Conservation (phyloP, 2,329 filamentous ascomycete species). For the Orbilia oligospora region DNA sequence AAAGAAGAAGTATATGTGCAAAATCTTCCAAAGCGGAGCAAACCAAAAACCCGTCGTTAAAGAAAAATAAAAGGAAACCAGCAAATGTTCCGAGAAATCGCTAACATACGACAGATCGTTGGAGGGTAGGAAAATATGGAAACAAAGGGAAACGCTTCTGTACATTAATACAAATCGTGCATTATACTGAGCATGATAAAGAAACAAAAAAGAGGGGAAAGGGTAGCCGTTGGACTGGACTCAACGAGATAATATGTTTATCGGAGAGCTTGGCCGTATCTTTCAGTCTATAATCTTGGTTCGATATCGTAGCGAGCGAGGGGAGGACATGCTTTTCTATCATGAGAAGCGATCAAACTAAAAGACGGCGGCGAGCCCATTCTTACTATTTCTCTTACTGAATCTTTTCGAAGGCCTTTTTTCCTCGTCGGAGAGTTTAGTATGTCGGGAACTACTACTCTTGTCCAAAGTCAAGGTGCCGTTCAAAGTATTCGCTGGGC, state of each 20-base stretch:
- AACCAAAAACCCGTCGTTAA: constrained; percentile 7
- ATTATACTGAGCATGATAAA: constrained; percentile 4
- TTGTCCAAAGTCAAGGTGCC: constrained; percentile 71
- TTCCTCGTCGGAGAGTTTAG: constrained; percentile 69
- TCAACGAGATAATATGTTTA: constrained; percentile 6
- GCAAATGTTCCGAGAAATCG: constrained; percentile 43
- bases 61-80: constrained; percentile 20
- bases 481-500: constrained; percentile 80
- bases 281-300: constrained; percentile 4
- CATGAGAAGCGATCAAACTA: constrained; percentile 66
- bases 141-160: constrained; percentile 53
- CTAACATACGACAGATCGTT: constrained; percentile 48
- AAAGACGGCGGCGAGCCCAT: constrained; percentile 90
- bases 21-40: not conserved
- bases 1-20: constrained; percentile 20
- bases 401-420: constrained; percentile 74
- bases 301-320: not conserved
- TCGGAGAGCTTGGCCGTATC: not conserved
- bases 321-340: not conserved
- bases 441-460: constrained; percentile 71
- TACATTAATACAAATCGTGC: constrained; percentile 41
- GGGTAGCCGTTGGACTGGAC: constrained; percentile 16
- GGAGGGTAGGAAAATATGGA: constrained; percentile 1
- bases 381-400: constrained; percentile 93
- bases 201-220: not conserved